Evolutionary conservation across 495 filamentous ascomycete genomes (phyloP).

Genomic region (Penicillium cinerascens): DNA sequence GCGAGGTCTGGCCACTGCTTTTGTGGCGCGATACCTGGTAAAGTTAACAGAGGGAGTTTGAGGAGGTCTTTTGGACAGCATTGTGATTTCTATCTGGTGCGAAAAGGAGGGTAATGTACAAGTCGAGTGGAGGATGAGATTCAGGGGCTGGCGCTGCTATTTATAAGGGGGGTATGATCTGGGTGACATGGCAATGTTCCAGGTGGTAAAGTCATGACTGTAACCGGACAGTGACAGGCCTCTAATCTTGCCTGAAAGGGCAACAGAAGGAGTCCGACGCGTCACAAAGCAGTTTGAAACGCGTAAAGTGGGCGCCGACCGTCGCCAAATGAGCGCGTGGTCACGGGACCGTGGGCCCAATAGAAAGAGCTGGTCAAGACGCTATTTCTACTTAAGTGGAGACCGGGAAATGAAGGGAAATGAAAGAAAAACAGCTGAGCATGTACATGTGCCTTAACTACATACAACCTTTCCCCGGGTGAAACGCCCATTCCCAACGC

Average conservation of each 20-base stretch:
- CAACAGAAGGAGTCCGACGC: conserved; percentile 20
- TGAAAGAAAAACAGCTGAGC: not conserved
- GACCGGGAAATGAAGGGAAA: conserved; percentile 8
- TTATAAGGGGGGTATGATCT: conserved; percentile 5
- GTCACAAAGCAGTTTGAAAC: conserved; percentile 32
- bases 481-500: not conserved
- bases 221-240: conserved; percentile 7
- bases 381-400: conserved; percentile 2
- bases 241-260: conserved; percentile 15
- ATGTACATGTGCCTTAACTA: not conserved
- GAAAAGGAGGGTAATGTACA: not conserved
- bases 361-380: not conserved
- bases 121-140: not conserved
- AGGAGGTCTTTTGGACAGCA: conserved; percentile 31
- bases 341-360: conserved; percentile 29
- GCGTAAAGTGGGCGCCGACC: conserved; percentile 30
- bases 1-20: conserved; percentile 23
- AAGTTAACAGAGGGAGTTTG: conserved; percentile 39
- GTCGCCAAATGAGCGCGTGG: conserved; percentile 42
- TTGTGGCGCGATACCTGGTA: conserved; percentile 45
- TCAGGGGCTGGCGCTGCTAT: conserved; percentile 18
- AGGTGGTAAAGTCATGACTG: conserved; percentile 5
- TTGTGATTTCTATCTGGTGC: conserved; percentile 8
- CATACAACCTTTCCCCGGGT: not conserved
- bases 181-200: not conserved